These are phyloP conservation scores for Rhizophlyctis rosea DNA, from an alignment of 192 early-diverging fungal species.

Conservation along the genomic window DNA sequence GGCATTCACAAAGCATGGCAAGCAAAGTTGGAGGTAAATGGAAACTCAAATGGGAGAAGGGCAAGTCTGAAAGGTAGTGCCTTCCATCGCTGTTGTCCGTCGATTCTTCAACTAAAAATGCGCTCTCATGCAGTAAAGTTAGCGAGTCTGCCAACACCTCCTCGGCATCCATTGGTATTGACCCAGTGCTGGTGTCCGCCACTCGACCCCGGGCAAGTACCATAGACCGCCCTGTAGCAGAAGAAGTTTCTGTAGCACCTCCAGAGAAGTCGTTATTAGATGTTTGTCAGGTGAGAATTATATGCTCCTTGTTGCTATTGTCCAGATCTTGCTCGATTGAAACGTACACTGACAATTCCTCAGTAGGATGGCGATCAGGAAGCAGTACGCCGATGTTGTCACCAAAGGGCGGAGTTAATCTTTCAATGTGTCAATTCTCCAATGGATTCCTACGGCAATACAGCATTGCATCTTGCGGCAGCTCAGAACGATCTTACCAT, in stretches of 20 bases:
- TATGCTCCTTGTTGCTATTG: background rate
- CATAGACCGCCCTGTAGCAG: background rate
- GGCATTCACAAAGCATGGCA: no score
- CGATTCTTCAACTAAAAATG: background rate
- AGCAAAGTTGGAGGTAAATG: no score
- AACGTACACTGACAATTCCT: background rate
- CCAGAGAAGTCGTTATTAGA: constrained; percentile 19
- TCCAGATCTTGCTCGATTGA: background rate
- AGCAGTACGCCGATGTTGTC: background rate
- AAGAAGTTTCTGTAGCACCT: background rate
- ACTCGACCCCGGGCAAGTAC: no score
- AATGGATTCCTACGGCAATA: constrained; percentile 43
- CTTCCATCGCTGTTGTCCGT: background rate
- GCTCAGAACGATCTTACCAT: constrained; percentile 38
- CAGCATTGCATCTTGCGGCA: constrained; percentile 40
- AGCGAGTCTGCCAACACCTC: background rate
- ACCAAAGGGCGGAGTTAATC: constrained; percentile 9
- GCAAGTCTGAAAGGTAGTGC: background rate
- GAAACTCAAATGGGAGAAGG: constrained; percentile 5
- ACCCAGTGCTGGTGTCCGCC: background rate
- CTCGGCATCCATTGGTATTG: background rate
- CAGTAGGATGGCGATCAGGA: constrained; percentile 16
- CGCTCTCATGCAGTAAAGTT: background rate
- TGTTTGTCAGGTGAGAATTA: constrained; percentile 18
- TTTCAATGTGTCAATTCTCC: constrained; percentile 30